Evolutionary conservation across 2,329 filamentous ascomycete species (phyloP), one percentile per base, ranked within the genome.

Genomic region (Monosporascus sp.): DNA sequence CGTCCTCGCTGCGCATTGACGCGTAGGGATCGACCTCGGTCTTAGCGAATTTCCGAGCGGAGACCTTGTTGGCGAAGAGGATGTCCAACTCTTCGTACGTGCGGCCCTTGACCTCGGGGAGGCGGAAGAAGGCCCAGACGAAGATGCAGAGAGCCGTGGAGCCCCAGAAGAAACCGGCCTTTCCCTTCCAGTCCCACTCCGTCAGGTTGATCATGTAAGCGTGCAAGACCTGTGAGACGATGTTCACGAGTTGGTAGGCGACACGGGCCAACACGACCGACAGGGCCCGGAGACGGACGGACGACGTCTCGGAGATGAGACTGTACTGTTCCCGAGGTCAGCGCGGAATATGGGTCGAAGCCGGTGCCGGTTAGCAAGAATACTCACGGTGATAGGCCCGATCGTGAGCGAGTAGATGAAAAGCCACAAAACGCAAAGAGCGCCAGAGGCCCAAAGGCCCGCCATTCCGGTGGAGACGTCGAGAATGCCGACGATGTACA

Each of bases 41-140:
- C 26, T 51, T 58, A 1, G 67, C 54, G 51, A 74, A 78, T 37
- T 74, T 68, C 7, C 74, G 67, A 2, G 74, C 72, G 2, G 70
- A 56, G 3, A 72, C 64, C 37, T 60, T 64, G n/a, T 66, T 66
- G 43, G 74, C 71, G 62, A 83, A 83, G 43, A 84, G 60, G 11
- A 76, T 68, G 51, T 82, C 79, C 1, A 83, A 69, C 64, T 82
- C 78, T 58, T 78, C 77, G 46, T 79, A 76, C 0, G 76, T 78
- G 22, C 77, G 71, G 2, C 72, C 75, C 43, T 75, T 76, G 0
- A 78, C 75, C 64, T 83, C 80, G 5, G 78, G 78, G 7, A 80
- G 64, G 20, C 74, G 76, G 61, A 78, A 79, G 58, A 69, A 80
- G 1, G 75, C 71, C 72, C 80, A 84, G 1, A 74, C 59, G 4